phyloP scores from a whole-genome alignment of 352 stramenopile genomes.

The Globisporangium parvum region DNA sequence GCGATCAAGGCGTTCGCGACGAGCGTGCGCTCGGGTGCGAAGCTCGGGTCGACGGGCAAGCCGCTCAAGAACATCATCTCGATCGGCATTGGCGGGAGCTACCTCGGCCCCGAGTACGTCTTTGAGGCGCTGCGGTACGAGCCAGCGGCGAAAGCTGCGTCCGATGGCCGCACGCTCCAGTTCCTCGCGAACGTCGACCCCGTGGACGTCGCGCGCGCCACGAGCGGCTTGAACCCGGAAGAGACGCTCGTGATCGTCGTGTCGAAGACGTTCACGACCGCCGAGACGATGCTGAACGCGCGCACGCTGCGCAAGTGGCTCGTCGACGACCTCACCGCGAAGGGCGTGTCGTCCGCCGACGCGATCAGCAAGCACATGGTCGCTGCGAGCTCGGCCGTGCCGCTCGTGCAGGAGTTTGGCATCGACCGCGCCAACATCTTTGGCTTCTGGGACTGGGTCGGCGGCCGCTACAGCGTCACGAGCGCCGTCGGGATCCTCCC shows the following conservation, averaged over 20 bases:
- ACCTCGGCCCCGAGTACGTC: constrained; percentile 97
- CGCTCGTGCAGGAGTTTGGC: constrained; percentile 88
- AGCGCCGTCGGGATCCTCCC: constrained; percentile 96
- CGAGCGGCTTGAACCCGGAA: constrained; percentile 90
- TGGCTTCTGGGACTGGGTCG: constrained; percentile 99
- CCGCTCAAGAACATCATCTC: constrained; percentile 93
- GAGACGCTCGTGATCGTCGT: constrained; percentile 96
- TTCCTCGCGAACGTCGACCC: constrained; percentile 99
- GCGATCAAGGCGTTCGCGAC: constrained; percentile 92
- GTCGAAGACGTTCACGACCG: constrained; percentile 98
- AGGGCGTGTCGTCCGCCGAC: constrained; percentile 73
- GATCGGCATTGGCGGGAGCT: constrained; percentile 95
- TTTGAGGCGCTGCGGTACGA: constrained; percentile 92
- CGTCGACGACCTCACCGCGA: constrained; percentile 85
- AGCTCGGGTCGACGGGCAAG: constrained; percentile 92
- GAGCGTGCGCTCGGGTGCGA: constrained; percentile 83
- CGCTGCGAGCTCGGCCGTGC: constrained; percentile 79
- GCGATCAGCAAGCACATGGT: constrained; percentile 94
- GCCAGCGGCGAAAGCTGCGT: constrained; percentile 69
- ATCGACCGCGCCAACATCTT: constrained; percentile 96
- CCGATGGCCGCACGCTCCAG: constrained; percentile 84
- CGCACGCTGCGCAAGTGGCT: constrained; percentile 95
- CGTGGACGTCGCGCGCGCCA: constrained; percentile 92
- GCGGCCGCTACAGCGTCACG: constrained; percentile 96
- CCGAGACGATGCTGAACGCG: constrained; percentile 99